Evolutionary conservation across 2,329 filamentous ascomycete species (phyloP), one percentile per base, ranked within the genome.

Genomic region (Aureobasidium sp.): DNA sequence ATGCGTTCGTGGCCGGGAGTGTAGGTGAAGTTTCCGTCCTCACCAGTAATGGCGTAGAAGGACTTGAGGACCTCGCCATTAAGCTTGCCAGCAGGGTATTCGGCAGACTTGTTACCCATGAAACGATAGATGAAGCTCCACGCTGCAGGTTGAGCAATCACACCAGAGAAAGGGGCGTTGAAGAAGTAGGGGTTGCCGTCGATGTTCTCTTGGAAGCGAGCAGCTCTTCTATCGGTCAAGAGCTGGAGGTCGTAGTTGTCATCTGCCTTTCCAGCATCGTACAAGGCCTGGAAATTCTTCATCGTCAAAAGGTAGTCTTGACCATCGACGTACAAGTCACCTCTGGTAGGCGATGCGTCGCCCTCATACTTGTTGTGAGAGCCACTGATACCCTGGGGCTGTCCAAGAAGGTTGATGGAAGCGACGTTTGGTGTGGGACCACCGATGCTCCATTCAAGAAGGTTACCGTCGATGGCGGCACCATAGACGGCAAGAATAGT

Each of bases 31-130:
- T 70, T 68, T 37, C 71, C 67, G 7, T 70, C 69, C 1, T 68
- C 63, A 21, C 73, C 74, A 5, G 63, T 66, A 45, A 78, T 69
- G 58, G 74, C 69, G 63, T 71, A 73, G 69, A 77, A 77, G 48
- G 70, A 72, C 65, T 75, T 76, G 11, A 78, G 65, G 2, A 72
- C 68, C 10, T 73, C 66, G 58, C 71, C 69, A 64, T 73, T 70
- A 10, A 76, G 67, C 29, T 68, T 64, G 30, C 75, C 74, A 34
- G 72, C 70, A 2, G 74, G 75, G 59, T 72, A 67, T 42, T 74
- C 72, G 32, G 69, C 70, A 11, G 73, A 74, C 62, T 75, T 72
- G 67, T 77, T 75, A 59, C 68, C 65, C 71, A 76, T 74, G 67
- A 74, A 73, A 42, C 72, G 70, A 66, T 72, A 73, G 64, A 74